Conservation (phyloP, 176 grass and related monocot species). For the Triticum urartu region DNA sequence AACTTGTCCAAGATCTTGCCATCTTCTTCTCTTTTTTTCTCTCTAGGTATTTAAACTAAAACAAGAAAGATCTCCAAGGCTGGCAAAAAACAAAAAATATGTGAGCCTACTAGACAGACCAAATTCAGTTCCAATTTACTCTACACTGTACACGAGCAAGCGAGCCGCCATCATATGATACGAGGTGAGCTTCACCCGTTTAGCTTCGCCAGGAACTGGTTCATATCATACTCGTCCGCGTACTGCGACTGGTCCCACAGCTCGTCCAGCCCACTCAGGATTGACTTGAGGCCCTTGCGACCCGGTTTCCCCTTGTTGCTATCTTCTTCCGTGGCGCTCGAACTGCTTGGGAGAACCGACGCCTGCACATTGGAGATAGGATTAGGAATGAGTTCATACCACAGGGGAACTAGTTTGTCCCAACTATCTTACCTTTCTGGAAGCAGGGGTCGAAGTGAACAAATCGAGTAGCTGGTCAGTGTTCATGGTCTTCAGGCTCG, state of each 20-base stretch:
- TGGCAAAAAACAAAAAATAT: slow-evolving; percentile 36
- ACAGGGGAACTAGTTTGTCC: neutral
- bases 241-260: slow-evolving; percentile 98
- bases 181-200: slow-evolving; percentile 50
- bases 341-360: slow-evolving; percentile 46
- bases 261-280: slow-evolving; percentile 77
- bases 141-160: slow-evolving; percentile 80
- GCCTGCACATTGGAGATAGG: slow-evolving; percentile 39
- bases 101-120: slow-evolving; percentile 20
- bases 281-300: slow-evolving; percentile 82
- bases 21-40: slow-evolving; percentile 18
- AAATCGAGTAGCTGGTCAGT: slow-evolving; percentile 94
- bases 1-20: too few relatives aligned
- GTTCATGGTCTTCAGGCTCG: slow-evolving; percentile 92
- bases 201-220: slow-evolving; percentile 75
- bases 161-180: neutral
- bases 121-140: slow-evolving; percentile 38
- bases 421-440: slow-evolving; percentile 61
- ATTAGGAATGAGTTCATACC: neutral
- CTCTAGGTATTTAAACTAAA: slow-evolving; percentile 12
- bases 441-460: slow-evolving; percentile 80
- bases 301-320: slow-evolving; percentile 46
- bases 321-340: slow-evolving; percentile 25
- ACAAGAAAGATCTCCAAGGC: slow-evolving; percentile 24
- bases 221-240: slow-evolving; percentile 76